A percentile compares a stretch with the other conserved stretches of the same genome.
Conservation (phyloP, 2,329 filamentous ascomycete species). For the Lasiodiplodia theobromae region DNA sequence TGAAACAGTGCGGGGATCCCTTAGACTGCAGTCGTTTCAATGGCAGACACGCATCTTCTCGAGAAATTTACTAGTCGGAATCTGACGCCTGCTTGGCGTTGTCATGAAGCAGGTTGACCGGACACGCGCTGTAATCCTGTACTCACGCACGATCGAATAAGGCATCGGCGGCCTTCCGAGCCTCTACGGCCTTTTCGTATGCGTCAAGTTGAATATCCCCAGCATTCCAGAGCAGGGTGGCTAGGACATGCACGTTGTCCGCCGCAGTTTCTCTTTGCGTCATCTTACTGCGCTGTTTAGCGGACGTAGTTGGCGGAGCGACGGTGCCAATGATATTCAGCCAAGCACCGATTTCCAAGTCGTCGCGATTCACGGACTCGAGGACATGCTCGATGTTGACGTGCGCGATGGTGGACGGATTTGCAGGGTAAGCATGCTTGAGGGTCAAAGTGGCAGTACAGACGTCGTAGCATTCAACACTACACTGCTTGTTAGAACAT, state of each 20-base stretch:
- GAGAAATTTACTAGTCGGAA: background rate
- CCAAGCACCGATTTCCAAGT: slow-evolving; percentile 80
- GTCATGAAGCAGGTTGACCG: background rate
- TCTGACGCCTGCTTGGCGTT: background rate
- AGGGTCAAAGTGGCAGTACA: slow-evolving; percentile 69
- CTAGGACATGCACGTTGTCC: slow-evolving; percentile 66
- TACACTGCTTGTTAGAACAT: slow-evolving; percentile 41
- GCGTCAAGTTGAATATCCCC: slow-evolving; percentile 73
- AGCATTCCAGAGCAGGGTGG: slow-evolving; percentile 78
- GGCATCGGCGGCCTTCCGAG: slow-evolving; percentile 26
- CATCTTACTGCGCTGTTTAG: slow-evolving; percentile 33
- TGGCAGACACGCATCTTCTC: background rate
- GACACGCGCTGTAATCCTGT: no score
- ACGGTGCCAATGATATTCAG: slow-evolving; percentile 85
- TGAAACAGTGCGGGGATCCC: background rate
- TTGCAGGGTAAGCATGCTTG: slow-evolving; percentile 68
- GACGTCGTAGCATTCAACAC: slow-evolving; percentile 66
- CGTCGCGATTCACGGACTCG: slow-evolving; percentile 66
- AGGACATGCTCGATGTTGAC: slow-evolving; percentile 79
- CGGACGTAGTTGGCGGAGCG: background rate
- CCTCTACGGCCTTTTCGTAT: slow-evolving; percentile 67
- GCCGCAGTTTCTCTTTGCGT: slow-evolving; percentile 9
- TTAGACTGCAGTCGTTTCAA: background rate
- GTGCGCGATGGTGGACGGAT: slow-evolving; percentile 55
- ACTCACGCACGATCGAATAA: background rate